Base-by-base conservation (phyloP, 768 basidiomycete species). In the Rhodotorula babjevae region DNA sequence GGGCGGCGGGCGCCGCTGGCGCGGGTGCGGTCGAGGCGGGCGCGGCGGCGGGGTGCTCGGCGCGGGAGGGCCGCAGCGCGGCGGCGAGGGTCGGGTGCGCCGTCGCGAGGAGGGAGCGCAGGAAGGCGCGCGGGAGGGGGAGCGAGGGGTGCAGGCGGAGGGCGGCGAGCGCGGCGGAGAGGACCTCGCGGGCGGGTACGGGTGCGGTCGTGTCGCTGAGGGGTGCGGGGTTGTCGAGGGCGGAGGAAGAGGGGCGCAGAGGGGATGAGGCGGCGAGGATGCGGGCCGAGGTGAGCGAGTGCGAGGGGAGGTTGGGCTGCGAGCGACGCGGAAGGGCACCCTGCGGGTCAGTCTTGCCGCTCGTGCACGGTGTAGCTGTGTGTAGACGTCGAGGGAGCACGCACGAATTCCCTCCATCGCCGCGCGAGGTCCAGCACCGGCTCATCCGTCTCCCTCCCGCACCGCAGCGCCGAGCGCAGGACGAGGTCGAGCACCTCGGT, bases 231-330 rank as follows among this genome's bases (percentile, higher is more conserved):
- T 2, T 18, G 19, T 18, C 12, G 44, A 46, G 44, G 36, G 44
- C 6, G 44, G 63, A 25, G 42, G 53, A 3, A 14, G 63, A 9
- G 31, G 44, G 21, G 18, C 44, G 2, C 29, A 58, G 44, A 25
- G 56, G 14, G 8, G 56, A 65, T 29, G 57, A 57, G 44, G 23
- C 6, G 44, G 55, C 27, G 64, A 65, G 64, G 64, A 65, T n/a
- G 23, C 56, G 64, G 8, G 64, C 64, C 46, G 56, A 58, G 31
- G 36, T n/a, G 64, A 47, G 47, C 7, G 64, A 57, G 21, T 58
- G 56, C 5, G 64, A 57, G 46, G 64, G 64, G 33, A 65, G 64
- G 56, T 65, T 65, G 64, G 64, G 64, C 64, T 65, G 42, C 16
- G 40, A 42, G 47, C 23, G 15, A 49, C 23, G 4, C 27, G 12